Base-by-base conservation (phyloP, 1,284 basidiomycete species). In the Peniophora sp. region DNA sequence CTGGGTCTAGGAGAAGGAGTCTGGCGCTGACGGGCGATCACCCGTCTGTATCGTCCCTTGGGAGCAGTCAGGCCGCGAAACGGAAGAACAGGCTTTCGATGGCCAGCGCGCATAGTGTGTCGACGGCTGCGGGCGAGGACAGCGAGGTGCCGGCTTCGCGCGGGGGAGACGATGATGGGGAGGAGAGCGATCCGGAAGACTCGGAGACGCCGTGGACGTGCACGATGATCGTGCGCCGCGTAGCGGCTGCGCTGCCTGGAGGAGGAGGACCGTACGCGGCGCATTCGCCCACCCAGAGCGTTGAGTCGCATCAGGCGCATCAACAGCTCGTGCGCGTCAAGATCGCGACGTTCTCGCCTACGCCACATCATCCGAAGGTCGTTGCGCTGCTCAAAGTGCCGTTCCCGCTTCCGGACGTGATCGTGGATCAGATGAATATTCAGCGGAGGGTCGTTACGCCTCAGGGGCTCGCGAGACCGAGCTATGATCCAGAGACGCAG, bases 181-280 rank as follows among this genome's bases (percentile, higher is more conserved):
- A 83, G 17, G 85, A 92, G 48, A 90, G 86, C 53, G 94, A 97
- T 59, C 91, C 93, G 0, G 95, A 98, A 65, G 95, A 98, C 65
- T 91, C 87, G 44, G 95, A 97, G 68, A 93, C 91, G 24, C 91
- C 94, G 0, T 99, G 95, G 95, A 81, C 84, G 41, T 98, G 95
- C 63, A 81, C 78, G 20, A 70, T 90, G 56, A 76, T 82, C 56
- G 68, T 85, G 32, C 73, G 65, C 15, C 58, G 64, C 24, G 57
- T 62, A 22, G 35, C 27, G n/a, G 34, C 32, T 43, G 32, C 35
- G 18, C 5, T 32, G 27, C 18, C 14, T 27, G 35, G 39, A 24
- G 32, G 12, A 54, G 50, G 48, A 53, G 56, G 20, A 15, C 49
- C 18, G 32, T 42, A 36, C 39, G 48, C 46, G 53, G 23, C 35